Evolutionary conservation across 176 grass and related monocot genomes (phyloP), one percentile per base, ranked within the genome.

Genomic region (Cymbopogon citratus): DNA sequence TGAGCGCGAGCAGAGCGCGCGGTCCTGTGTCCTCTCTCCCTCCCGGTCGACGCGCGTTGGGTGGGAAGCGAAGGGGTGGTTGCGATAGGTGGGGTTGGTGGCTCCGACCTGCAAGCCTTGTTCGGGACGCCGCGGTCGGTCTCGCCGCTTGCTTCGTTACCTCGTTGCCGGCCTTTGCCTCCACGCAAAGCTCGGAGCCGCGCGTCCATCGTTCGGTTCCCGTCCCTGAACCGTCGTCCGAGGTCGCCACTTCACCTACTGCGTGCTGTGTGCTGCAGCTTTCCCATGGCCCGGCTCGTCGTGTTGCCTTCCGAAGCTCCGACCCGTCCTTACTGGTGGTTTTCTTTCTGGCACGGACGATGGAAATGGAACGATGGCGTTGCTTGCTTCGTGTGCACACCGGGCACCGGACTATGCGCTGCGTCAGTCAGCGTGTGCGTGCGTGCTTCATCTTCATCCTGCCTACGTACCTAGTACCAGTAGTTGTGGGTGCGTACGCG

Each of bases 161-260:
- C 1, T 35, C 39, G 76, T 85, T 72, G 87, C 83, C 83, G 87
- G 31, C 78, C 83, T 89, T 89, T 8, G 78, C 83, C 59, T 90
- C 88, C 83, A 86, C 86, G 87, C 87, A 86, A 89, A 89, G 77
- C 54, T 16, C 33, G 14, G 27, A 15, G 4, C 6, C 49, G 49
- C 2, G 3, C 39, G 39, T 8, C 43, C 1, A 10, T 11, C 38
- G 38, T 39, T 39, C 38, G 4, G 39, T 41, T n/a, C n/a, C n/a
- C n/a, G n/a, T 49, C 46, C 16, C 48, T 51, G 5, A 6, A 6
- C 48, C 14, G 6, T 12, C 45, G 16, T 7, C 18, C 49, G 66
- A 63, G 28, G 14, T 79, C 66, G 16, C 57, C 57, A 31, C 68
- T 43, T 72, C 40, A 71, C 8, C 69, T 0, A 18, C 39, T 2